Evolutionary conservation across 1,284 basidiomycete genomes (phyloP), one percentile per base, ranked within the genome.

Genomic region (Wallemia mellicola): DNA sequence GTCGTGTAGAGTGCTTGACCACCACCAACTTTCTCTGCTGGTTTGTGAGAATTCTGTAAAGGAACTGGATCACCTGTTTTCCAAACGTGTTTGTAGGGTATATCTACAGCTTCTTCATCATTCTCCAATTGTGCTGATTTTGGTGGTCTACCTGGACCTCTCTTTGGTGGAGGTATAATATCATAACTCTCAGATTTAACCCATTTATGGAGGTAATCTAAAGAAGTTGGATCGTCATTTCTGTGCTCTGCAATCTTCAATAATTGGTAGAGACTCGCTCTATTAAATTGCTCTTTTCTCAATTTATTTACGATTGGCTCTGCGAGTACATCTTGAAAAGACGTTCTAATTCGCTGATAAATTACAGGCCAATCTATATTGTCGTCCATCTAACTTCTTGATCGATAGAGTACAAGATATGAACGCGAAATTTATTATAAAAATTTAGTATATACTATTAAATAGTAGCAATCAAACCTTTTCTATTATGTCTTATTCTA

Each of bases 1-100:
- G 86, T 85, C 1, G 86, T 83, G 63, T 80, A 77, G 24, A 80
- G 70, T 0, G 84, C 88, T 68, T 96, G 92, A 0, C 38, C 64
- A n/a, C 38, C 38, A 22, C 38, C 38, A n/a, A 48, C 38, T 22
- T 48, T 48, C 5, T 48, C 38, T 5, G n/a, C 19, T 11, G 38
- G 38, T 48, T 48, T 48, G 38, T 48, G 38, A 11, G 38, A 11
- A 22, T 48, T 48, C n/a, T 48, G 38, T 7, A 48, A n/a, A 3
- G 22, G 38, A 3, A 48, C 38, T 11, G 38, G 38, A 48, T 48
- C 38, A 22, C 38, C 38, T 11, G 38, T 48, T n/a, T 48, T 48
- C 38, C 38, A 48, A 3, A 48, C 38, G 38, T 48, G 38, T n/a
- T 48, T 48, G 38, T 48, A 48, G 14, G 38, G 38, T 5, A 48